Percentiles rank a stretch among this genome's conserved stretches.
phyloP scores from a whole-genome alignment of 352 stramenopile species.

The Globisporangium splendens region DNA sequence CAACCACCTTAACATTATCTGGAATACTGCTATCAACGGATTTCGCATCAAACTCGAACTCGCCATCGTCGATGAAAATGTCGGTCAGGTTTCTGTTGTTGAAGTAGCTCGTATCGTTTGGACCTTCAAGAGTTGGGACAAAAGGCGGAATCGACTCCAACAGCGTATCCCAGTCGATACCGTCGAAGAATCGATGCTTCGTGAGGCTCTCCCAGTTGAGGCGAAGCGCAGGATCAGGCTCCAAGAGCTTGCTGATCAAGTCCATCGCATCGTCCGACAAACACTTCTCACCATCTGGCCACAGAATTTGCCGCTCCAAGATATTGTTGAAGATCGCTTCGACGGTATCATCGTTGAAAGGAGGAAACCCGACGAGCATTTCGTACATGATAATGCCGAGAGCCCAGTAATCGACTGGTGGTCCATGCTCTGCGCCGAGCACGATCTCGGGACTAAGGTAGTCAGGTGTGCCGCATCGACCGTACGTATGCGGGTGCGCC shows the following conservation, averaged over 20 bases:
- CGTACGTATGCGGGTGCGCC: constrained; percentile 50
- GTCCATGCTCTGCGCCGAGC: constrained; percentile 56
- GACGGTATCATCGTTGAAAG: constrained; percentile 88
- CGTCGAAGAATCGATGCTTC: constrained; percentile 67
- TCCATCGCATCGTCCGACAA: constrained; percentile 79
- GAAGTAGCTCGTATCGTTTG: constrained; percentile 89
- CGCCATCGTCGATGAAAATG: constrained; percentile 82
- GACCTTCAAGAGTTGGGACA: constrained; percentile 80
- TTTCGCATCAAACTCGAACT: constrained; percentile 52
- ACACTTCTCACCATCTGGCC: constrained; percentile 86
- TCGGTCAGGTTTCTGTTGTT: constrained; percentile 87
- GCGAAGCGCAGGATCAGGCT: constrained; percentile 59
- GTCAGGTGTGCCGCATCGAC: constrained; percentile 82
- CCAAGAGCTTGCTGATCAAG: constrained; percentile 77
- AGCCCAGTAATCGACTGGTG: constrained; percentile 86
- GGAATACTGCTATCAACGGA: constrained; percentile 29
- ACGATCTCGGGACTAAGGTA: constrained; percentile 90
- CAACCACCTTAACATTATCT: neutral
- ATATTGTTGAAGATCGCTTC: constrained; percentile 89
- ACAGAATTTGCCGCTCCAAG: constrained; percentile 77
- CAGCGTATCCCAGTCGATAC: constrained; percentile 81
- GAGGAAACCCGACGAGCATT: constrained; percentile 85
- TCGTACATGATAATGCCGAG: constrained; percentile 91
- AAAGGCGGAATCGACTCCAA: constrained; percentile 79
- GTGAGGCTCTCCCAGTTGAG: constrained; percentile 66